Evolutionary conservation across 495 filamentous ascomycete species (phyloP), one percentile per base, ranked within the genome.

Genomic region (Poronia punctata): DNA sequence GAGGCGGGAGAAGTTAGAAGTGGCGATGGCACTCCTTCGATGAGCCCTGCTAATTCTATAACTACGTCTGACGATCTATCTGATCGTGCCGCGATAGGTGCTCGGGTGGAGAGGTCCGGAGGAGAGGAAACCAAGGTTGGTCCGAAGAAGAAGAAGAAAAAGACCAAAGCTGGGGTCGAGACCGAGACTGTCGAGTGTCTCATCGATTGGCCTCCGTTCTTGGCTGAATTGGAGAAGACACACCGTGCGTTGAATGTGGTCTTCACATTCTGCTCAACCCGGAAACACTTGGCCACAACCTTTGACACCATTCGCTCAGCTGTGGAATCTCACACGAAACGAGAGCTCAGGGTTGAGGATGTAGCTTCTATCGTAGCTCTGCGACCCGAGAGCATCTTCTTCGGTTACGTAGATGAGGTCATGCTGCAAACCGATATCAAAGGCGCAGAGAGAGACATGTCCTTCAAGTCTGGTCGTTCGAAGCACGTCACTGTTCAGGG

Each of bases 181-280:
- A 19, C 8, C 11, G 33, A 48, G 20, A 8, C 8, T 17, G 42
- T 53, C 23, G 35, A 51, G 26, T 57, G 52, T 17, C 26, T 35
- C 14, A 54, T 60, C 27, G 49, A 80, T 27, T 93, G 88, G 87
- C 90, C 92, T 0, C 69, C 75, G 1, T 64, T 70, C 38, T 85
- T 97, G 59, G 79, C 75, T 29, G 64, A 67, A 26, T 74, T 98
- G 6, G 76, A 81, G 5, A 80, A 84, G 53, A 84, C 79, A 0
- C 83, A 95, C 56, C 74, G 80, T 38, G 89, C 93, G 5, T 62
- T 98, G 40, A 97, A 95, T 52, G 62, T 96, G 3, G 87, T 96
- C 5, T 94, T 86, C 53, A 97, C 92, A 1, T 97, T 98, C 61
- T 88, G 84, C 60, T 90, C 80, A 54, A 89, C 90, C 6, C 80